Conservation (phyloP, 139 green algal genomes). For the Chlorella sp. region DNA sequence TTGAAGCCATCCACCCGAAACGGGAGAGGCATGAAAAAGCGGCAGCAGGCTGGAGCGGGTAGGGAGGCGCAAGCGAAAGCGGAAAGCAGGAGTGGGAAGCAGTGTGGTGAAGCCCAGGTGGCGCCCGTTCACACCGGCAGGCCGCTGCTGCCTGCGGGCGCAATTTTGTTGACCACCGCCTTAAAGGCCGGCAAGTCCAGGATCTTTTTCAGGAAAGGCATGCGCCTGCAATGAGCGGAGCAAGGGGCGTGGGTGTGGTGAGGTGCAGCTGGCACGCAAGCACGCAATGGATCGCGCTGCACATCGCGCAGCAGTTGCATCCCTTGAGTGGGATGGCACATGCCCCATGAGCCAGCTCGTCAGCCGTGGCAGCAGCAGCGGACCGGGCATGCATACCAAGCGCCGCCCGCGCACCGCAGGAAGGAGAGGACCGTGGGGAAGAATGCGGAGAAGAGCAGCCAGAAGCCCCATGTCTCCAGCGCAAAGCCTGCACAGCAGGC, state of each 20-base stretch:
- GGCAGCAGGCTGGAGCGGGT: no score
- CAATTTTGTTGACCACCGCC: slow-evolving; percentile 72
- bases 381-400: neutral
- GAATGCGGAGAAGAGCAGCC: slow-evolving; percentile 94
- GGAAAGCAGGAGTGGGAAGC: neutral
- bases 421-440: slow-evolving; percentile 93
- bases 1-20: no score
- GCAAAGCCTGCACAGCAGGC: slow-evolving; percentile 53
- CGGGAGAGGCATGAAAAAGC: no score
- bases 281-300: no score
- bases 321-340: no score
- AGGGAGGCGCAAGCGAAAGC: neutral
- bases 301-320: no score
- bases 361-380: neutral
- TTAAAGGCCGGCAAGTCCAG: slow-evolving; percentile 87
- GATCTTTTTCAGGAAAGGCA: slow-evolving; percentile 77
- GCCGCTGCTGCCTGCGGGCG: slow-evolving; percentile 39
- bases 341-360: no score
- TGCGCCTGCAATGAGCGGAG: slow-evolving; percentile 18
- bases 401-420: slow-evolving; percentile 50
- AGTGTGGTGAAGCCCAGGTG: neutral
- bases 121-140: slow-evolving; percentile 29
- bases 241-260: no score
- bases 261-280: no score
- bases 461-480: slow-evolving; percentile 95